Evolutionary conservation across 2,329 filamentous ascomycete species (phyloP), one percentile per base, ranked within the genome.

Genomic region (Paracamarosporium sp.): DNA sequence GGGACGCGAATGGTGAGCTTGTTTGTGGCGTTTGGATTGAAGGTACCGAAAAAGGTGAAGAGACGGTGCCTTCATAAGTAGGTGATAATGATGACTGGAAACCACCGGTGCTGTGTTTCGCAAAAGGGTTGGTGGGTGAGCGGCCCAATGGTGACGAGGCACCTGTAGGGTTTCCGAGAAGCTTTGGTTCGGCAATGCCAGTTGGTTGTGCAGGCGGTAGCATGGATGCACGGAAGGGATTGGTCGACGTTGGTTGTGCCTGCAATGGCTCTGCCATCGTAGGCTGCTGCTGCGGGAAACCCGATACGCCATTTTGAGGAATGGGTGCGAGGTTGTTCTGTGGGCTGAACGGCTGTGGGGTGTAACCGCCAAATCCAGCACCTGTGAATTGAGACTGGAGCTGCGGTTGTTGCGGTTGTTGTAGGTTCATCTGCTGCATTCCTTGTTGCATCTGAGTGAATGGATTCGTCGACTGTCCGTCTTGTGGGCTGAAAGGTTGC

Each of bases 201-300:
- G 64, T 59, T 27, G 63, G 53, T 43, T 50, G 64, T 17, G 62
- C 59, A 17, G 70, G 71, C 2, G 79, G 71, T 79, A 97, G 82
- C 88, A 94, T 94, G 1, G 94, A 97, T 72, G 93, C 90, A 40
- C 95, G 86, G 85, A 99, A 99, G 0, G 95, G 95, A 73, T 99
- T 99, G 7, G 93, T 97, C 22, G 82, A 88, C 67, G 74, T 88
- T 86, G 71, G 72, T 53, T 75, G 75, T 17, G 83, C 84, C 57
- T 83, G 82, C 24, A 76, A 81, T 69, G 76, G 73, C 54, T 77
- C 66, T 61, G 75, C 53, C 62, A 74, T 68, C 55, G 67, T 68
- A 62, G 76, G 60, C 58, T 24, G 63, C 54, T 68, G 81, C 60
- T 78, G 78, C 55, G 72, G 68, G 68, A 83, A 85, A 55, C 79